Base-by-base conservation (phyloP, 768 basidiomycete genomes). In the Termitomyces sp. region DNA sequence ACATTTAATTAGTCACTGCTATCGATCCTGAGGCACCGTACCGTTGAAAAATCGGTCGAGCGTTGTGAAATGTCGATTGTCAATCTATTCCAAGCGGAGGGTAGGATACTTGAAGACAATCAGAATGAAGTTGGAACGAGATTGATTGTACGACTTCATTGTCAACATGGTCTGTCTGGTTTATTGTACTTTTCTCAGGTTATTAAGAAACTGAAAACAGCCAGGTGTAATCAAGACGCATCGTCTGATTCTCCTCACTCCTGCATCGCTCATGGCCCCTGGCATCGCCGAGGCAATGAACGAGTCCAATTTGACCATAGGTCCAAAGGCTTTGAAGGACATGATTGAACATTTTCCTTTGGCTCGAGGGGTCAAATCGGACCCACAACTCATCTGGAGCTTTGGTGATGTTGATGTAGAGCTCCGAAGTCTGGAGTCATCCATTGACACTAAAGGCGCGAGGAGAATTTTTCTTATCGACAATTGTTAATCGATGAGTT, bases 151-250 rank as follows among this genome's bases (percentile, higher is more conserved):
- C 86, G 86, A 64, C 72, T 94, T 54, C 81, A 91, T 66, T 94
- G 92, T 72, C 93, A 94, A 77, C 89, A 93, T 65, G 92, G 92
- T 91, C 11, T 10, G 56, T 32, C 25, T 51, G 17, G 43, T 2
- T 36, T 32, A 32, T 38, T 25, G 34, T 57, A 49, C 48, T 25
- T 47, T 43, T 5, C 46, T 32, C 31, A 12, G n/a, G 12, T 20
- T 3, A 45, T 11, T 31, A 31, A 42, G 12, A 43, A n/a, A 34
- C 12, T 60, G 56, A 62, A 62, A 48, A 31, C 56, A 49, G 55
- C 29, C 56, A 94, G 92, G 91, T 47, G 86, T 94, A 57, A 74
- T 89, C 12, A 94, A 93, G 74, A 94, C 92, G 0, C 92, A 94
- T 73, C 83, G 86, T 17, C 74, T 94, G 10, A 77, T 86, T 17